Conservation (phyloP, 1,284 basidiomycete genomes). For the Ceratorhiza oryzae-sativae region DNA sequence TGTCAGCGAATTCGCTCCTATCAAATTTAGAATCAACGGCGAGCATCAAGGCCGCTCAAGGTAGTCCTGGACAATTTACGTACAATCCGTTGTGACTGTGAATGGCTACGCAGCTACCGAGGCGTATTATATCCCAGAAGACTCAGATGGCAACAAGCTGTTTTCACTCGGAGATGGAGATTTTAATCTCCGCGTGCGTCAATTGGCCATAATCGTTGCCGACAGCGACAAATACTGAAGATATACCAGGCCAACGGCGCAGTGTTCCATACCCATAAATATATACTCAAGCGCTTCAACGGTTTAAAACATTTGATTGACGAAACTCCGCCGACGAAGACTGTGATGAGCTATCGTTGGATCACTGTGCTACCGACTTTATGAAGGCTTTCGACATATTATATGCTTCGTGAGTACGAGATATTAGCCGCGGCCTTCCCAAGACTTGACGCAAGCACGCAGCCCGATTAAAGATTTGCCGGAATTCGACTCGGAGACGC, state of each 20-base stretch:
- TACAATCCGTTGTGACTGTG: no score
- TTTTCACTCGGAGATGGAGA: not conserved
- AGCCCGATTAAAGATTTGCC: constrained; percentile 2
- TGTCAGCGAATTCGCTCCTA: not conserved
- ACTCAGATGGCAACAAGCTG: not conserved
- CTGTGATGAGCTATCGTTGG: not conserved
- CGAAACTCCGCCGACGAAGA: not conserved
- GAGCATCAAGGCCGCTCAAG: not conserved
- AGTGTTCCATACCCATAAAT: not conserved
- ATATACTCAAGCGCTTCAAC: not conserved
- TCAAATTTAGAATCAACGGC: not conserved
- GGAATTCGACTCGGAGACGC: constrained; percentile 47
- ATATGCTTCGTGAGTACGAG: constrained; percentile 24
- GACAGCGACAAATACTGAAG: not conserved
- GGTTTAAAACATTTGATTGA: not conserved
- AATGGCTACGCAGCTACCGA: not conserved
- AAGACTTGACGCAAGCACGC: not conserved
- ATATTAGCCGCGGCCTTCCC: no score
- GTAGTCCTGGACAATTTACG: no score
- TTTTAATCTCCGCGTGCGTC: not conserved
- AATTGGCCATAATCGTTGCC: not conserved
- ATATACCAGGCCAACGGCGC: not conserved
- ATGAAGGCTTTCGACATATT: constrained; percentile 3
- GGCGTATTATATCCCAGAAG: not conserved
- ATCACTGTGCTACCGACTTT: not conserved